phyloP scores from a whole-genome alignment of 805 yeast genomes.

The Dipodascopsis uninucleata region DNA sequence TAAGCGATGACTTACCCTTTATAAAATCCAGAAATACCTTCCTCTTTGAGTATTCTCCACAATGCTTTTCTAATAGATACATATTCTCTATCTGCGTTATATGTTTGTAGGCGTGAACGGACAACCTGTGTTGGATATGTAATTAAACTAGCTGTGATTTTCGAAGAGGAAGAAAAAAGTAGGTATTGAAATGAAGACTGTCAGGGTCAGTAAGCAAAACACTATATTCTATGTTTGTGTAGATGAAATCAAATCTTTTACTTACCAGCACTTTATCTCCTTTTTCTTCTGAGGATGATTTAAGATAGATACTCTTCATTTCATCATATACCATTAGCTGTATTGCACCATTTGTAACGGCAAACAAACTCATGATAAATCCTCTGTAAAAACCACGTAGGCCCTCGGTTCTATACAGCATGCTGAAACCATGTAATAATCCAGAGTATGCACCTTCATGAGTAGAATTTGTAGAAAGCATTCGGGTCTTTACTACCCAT shows the following conservation, averaged over 20 bases:
- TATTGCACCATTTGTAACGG: constrained; percentile 84
- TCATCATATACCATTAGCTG: constrained; percentile 86
- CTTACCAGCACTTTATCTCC: constrained; percentile 2
- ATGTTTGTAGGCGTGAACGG: constrained; percentile 67
- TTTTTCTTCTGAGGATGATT: background rate
- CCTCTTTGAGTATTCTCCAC: constrained; percentile 42
- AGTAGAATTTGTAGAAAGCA: constrained; percentile 42
- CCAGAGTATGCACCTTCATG: constrained; percentile 55
- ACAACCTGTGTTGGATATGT: constrained; percentile 85
- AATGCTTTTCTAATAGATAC: constrained; percentile 38
- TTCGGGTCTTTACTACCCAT: constrained; percentile 92
- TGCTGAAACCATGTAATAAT: constrained; percentile 50
- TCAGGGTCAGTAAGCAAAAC: constrained; percentile 1
- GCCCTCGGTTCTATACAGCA: constrained; percentile 56
- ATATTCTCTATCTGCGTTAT: constrained; percentile 35
- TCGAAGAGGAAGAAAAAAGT: constrained; percentile 62
- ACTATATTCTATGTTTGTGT: no score
- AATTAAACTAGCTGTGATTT: constrained; percentile 59
- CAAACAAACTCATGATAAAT: constrained; percentile 66
- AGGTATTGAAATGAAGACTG: constrained; percentile 55
- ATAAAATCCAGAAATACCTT: constrained; percentile 70
- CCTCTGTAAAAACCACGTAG: constrained; percentile 66
- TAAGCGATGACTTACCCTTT: constrained; percentile 49
- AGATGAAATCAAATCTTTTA: background rate
- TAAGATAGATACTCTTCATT: constrained; percentile 44